Evolutionary conservation across 768 basidiomycete genomes (phyloP), one percentile per base, ranked within the genome.

Genomic region (Tulasnella sp.): DNA sequence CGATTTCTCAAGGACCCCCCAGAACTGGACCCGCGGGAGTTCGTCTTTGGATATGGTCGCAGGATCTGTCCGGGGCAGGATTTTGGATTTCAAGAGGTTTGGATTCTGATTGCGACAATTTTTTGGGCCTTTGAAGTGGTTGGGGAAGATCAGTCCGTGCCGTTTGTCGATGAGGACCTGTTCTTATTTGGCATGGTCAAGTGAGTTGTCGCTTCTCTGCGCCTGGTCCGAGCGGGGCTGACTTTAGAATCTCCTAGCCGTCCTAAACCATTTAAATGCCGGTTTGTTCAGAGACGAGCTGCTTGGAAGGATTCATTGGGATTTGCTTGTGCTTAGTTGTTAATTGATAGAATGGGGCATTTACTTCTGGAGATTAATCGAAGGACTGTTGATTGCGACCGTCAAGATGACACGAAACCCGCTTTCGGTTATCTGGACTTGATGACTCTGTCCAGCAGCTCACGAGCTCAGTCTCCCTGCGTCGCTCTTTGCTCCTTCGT

Each of bases 1-100:
- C 80, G 80, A 34, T 80, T 18, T 69, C 48, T 78, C 18, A 72
- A 24, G 37, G n/a, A 60, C 20, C 40, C 77, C 2, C 58, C 77
- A n/a, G 37, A 42, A 9, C 74, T 78, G n/a, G 77, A 78, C 20
- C 77, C 77, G 3, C 40, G 77, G 28, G 54, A 58, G 34, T 54
- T 34, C 20, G 50, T 24, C 20, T 75, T 80, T 74, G 79, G 79
- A 42, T 73, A 34, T 14, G 79, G 79, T 28, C 42, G 79, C 6
- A 34, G 79, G 11, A 75, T 40, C 3, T 80, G 79, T 42, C 79
- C 69, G 0, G 79, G 79, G 40, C 54, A 42, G 28, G 31, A 72
- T 1, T 12, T 80, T 46, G 79, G 72, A 42, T 48, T 75, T 14
- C 60, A 54, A 2, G 31, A 37, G 14, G 8, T 60, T 22, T 78